phyloP scores from a whole-genome alignment of 1,284 basidiomycete species.

The Amylostereum areolatum region DNA sequence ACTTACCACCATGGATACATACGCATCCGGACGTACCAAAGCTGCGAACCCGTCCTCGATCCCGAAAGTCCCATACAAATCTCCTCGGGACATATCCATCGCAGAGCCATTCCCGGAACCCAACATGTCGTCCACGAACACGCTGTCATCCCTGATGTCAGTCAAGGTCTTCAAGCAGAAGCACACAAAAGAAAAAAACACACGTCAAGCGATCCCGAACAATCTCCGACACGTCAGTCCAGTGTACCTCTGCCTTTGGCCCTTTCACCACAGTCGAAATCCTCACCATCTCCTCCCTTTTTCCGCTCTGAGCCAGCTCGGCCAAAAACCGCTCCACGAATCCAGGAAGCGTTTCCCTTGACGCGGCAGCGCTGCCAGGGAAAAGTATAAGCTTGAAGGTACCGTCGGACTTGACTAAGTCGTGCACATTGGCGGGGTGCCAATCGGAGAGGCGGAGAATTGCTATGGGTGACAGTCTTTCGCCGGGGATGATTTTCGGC shows the following conservation, averaged over 20 bases:
- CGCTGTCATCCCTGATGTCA: no score
- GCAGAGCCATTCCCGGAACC: no score
- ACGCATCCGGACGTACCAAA: no score
- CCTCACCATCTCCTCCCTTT: not conserved
- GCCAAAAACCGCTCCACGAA: not conserved
- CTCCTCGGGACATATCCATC: no score
- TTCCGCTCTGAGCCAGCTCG: not conserved
- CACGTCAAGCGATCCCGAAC: not conserved
- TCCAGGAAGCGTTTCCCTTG: not conserved
- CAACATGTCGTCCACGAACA: no score
- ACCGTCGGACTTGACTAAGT: not conserved
- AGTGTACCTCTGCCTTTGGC: not conserved
- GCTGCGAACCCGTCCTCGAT: no score
- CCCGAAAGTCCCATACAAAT: no score
- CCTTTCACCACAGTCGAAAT: not conserved
- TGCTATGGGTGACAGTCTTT: not conserved
- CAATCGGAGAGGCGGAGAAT: slow-evolving; percentile 1
- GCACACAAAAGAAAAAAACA: not conserved
- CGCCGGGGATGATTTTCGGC: not conserved
- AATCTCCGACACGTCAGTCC: not conserved
- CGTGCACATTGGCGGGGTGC: not conserved
- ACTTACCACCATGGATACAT: no score
- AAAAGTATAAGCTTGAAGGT: not conserved
- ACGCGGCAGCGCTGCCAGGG: not conserved
- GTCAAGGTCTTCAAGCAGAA: not conserved